phyloP scores from a whole-genome alignment of 768 basidiomycete species.

The Austroboletus eburneus region DNA sequence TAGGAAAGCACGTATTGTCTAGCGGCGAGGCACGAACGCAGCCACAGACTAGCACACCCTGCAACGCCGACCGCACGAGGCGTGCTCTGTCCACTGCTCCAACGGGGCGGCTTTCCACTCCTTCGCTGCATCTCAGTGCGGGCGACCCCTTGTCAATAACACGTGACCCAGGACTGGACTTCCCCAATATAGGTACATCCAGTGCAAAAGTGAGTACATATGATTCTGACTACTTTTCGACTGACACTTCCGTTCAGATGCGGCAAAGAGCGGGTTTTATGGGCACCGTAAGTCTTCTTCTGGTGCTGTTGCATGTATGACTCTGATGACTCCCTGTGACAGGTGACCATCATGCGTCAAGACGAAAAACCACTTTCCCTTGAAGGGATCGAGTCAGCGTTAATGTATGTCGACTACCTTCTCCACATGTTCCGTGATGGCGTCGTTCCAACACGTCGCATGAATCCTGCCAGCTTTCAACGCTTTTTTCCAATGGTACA shows the following conservation, averaged over 20 bases:
- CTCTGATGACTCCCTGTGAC: background rate
- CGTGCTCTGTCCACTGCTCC: conserved; percentile 23
- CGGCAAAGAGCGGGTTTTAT: conserved; percentile 23
- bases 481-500: conserved; percentile 23
- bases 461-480: conserved; percentile 23
- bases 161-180: conserved; percentile 23
- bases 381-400: conserved; percentile 24
- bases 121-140: conserved; percentile 21
- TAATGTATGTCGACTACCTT: conserved; percentile 33
- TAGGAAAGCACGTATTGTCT: too few species aligned
- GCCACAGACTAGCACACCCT: too few species aligned
- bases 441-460: conserved; percentile 7
- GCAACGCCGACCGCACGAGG: conserved; percentile 23
- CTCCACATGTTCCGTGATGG: conserved; percentile 27
- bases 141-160: conserved; percentile 17
- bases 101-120: conserved; percentile 28
- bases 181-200: conserved; percentile 26
- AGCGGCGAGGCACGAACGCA: too few species aligned
- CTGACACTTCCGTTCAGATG: conserved; percentile 12
- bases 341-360: conserved; percentile 27
- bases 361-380: conserved; percentile 22
- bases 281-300: conserved; percentile 19
- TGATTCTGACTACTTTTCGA: background rate
- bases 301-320: too few species aligned
- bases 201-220: conserved; percentile 14